These are phyloP conservation scores for Exophiala phaeomuriformis DNA, from an alignment of 2,329 filamentous ascomycete genomes.

Conservation along the genomic window DNA sequence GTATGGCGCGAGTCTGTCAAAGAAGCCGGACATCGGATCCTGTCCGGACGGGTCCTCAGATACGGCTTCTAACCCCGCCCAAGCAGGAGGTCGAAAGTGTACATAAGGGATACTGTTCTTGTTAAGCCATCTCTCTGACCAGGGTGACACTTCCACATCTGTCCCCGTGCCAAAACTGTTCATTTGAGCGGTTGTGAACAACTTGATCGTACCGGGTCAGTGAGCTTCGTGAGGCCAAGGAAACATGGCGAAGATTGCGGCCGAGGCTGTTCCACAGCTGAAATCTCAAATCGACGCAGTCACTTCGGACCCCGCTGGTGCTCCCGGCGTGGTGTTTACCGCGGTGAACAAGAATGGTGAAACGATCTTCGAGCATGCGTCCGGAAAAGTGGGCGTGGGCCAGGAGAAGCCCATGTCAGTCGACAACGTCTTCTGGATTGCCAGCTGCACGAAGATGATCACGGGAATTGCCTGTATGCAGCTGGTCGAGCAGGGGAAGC, in stretches of 20 bases:
- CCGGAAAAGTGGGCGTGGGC: constrained; percentile 26
- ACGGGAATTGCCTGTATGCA: constrained; percentile 50
- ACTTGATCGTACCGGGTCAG: neutral
- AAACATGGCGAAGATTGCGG: constrained; percentile 23
- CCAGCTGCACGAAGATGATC: constrained; percentile 53
- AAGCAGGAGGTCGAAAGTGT: neutral
- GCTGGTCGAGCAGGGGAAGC: constrained; percentile 46
- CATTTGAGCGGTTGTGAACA: neutral
- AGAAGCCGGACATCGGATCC: neutral
- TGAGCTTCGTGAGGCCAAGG: too few species aligned
- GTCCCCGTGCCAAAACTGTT: neutral
- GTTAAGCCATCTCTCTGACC: neutral
- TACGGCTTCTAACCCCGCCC: neutral
- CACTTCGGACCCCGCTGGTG: constrained; percentile 18
- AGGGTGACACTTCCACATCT: neutral
- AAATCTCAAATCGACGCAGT: constrained; percentile 24
- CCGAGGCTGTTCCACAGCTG: constrained; percentile 18
- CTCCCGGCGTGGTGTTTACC: constrained; percentile 26
- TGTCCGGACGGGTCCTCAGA: neutral
- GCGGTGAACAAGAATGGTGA: constrained; percentile 29
- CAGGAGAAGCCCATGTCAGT: constrained; percentile 26
- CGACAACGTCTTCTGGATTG: constrained; percentile 42
- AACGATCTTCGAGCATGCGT: constrained; percentile 29
- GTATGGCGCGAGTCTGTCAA: neutral
- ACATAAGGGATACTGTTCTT: neutral